Base-by-base conservation (phyloP, 2,329 filamentous ascomycete genomes). In the Neoarthrinium moseri region DNA sequence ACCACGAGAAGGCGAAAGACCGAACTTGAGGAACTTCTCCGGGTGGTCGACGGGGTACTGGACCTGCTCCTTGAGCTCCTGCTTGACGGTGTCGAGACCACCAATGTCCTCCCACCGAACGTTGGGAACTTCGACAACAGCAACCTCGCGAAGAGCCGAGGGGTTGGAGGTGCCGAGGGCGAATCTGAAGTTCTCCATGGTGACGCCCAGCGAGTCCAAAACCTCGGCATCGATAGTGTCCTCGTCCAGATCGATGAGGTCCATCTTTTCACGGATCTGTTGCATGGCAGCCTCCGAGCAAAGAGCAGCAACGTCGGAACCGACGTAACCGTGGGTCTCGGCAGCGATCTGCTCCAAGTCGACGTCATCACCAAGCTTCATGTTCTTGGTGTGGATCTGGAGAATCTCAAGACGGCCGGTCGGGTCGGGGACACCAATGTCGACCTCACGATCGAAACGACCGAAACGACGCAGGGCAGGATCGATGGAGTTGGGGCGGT, bases 231-330 rank as follows among this genome's bases (percentile, higher is more conserved):
- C 94, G 53, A 99, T 99, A 51, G 94, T 99, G 65, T 99, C 94
- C 75, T 99, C 94, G 55, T 99, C 94, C 26, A 99, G 81, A 71
- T 99, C 94, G 58, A 99, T 99, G 54, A 99, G 83, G 67, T 99
- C 94, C 94, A 99, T 99, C 87, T 99, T 99, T 75, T 99, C 94
- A 75, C 94, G 92, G 71, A 99, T 99, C 75, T 99, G 94, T 72
- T 99, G 94, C 94, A 99, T 99, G 54, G 94, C 94, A 66, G 94
- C 94, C 74, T 99, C 94, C 6, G 94, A 99, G 76, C 94, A 99
- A 50, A 99, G 89, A 23, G 94, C 95, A 49, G 94, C 94, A 69
- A 99, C 79, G 86, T 99, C 94, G 24, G 94, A 97, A 77, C 94
- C 94, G 56, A 99, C 94, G 62, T 97, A 99, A 75, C 94, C 94